A percentile compares a stretch with the other conserved stretches of the same genome.
Conservation (phyloP, 345 rosid genomes). For the Eucalyptus pauciflora region DNA sequence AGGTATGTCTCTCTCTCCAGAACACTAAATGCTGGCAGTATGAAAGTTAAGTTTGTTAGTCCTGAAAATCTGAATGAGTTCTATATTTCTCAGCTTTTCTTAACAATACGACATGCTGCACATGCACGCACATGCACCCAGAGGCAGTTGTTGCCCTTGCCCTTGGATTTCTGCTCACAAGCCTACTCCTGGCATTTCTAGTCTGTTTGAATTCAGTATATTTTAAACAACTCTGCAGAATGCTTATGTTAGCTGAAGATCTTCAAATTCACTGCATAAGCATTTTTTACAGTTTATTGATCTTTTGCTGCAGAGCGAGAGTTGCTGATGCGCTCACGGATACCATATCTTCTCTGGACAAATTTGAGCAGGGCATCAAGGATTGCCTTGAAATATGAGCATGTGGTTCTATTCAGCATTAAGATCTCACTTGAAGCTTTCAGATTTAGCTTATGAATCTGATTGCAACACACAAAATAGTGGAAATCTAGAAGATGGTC, state of each 20-base stretch:
- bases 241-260: background rate
- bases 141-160: background rate
- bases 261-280: background rate
- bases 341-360: constrained; percentile 41
- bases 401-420: background rate
- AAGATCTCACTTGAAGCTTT: background rate
- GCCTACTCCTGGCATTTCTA: background rate
- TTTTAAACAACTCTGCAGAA: background rate
- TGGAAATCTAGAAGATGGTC: background rate
- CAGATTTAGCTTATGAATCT: background rate
- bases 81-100: background rate
- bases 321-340: constrained; percentile 37
- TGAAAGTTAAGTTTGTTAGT: background rate
- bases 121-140: background rate
- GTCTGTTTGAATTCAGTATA: background rate
- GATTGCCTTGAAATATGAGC: constrained; percentile 48
- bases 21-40: background rate
- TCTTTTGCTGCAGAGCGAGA: constrained; percentile 23
- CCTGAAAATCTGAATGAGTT: background rate
- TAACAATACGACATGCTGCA: background rate
- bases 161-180: background rate
- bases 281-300: background rate
- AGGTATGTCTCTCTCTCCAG: constrained; percentile 31
- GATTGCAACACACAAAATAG: background rate
- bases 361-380: constrained; percentile 47